Base-by-base conservation (phyloP, 148 eudicot genomes). In the Fagopyrum homotropicum region DNA sequence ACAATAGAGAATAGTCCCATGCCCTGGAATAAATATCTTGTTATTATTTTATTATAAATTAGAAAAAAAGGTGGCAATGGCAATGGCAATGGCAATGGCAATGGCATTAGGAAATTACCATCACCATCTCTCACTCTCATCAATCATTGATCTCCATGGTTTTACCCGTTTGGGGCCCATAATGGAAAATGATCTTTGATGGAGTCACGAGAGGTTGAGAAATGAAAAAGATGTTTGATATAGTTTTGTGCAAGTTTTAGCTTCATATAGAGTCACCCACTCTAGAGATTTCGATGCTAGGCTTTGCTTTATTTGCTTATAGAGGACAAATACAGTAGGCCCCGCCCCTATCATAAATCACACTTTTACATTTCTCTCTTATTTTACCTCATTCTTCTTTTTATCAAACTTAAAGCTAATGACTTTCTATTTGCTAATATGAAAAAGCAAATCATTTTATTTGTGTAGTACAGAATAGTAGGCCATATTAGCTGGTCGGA, bases 71-170 rank as follows among this genome's bases (percentile, higher is more conserved):
- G 29, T 7, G 4, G 29, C 22, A 19, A 16, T 56, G 7, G 26
- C 17, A 56, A 22, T 7, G 4, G 29, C 22, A 19, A 8, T 12
- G 9, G 12, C 52, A 49, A 22, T 7, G 4, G 29, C 22, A 19
- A 8, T 12, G 9, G 12, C 52, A 49, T 49, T 12, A 49, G 12
- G 52, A 12, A 9, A 49, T 49, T 10, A 57, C 63, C 63, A 22
- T 57, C 63, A 7, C 63, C 22, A 57, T 57, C 63, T 57, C 19
- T 57, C 63, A 57, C 63, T 57, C 63, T 57, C 63, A 57, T 57
- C 63, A 57, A 57, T 57, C 63, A 57, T 57, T 57, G 22, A 57
- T 57, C 63, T 57, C 35, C 63, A 57, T 57, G 63, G 63, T 17
- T 57, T 57, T 57, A 57, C 35, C 63, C 63, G 22, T 1, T 17